phyloP scores from a whole-genome alignment of 768 basidiomycete species.

The Sistotremastrum niveocremeum region DNA sequence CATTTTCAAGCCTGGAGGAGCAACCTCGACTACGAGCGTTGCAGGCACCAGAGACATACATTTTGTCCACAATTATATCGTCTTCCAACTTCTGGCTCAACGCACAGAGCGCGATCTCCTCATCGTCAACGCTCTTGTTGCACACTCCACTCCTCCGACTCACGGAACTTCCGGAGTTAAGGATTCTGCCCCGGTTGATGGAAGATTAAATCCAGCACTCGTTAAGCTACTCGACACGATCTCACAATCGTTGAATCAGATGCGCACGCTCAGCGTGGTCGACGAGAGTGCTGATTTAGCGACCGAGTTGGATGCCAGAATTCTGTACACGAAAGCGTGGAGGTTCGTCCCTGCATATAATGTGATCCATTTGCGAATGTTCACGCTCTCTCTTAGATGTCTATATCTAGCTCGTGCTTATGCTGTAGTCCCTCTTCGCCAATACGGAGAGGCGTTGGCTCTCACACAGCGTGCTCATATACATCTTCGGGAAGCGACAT shows the following conservation, averaged over 20 bases:
- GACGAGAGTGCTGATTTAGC: slow-evolving; percentile 81
- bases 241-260: slow-evolving; percentile 72
- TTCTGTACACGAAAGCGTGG: slow-evolving; percentile 61
- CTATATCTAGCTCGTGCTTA: slow-evolving; percentile 70
- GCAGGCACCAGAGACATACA: slow-evolving; percentile 56
- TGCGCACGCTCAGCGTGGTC: slow-evolving; percentile 70
- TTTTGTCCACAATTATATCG: slow-evolving; percentile 77
- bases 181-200: slow-evolving; percentile 39
- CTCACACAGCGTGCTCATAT: slow-evolving; percentile 60
- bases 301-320: slow-evolving; percentile 60
- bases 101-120: slow-evolving; percentile 84
- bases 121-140: slow-evolving; percentile 46
- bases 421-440: slow-evolving; percentile 36
- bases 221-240: slow-evolving; percentile 82
- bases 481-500: slow-evolving; percentile 59
- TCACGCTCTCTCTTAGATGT: slow-evolving; percentile 31
- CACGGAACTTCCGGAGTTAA: slow-evolving; percentile 2
- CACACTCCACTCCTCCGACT: slow-evolving; percentile 12
- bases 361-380: background rate
- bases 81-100: slow-evolving; percentile 75
- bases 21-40: slow-evolving; percentile 23
- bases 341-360: slow-evolving; percentile 31
- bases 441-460: slow-evolving; percentile 57
- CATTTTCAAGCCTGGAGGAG: slow-evolving; percentile 24
- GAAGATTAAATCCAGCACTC: slow-evolving; percentile 68